Evolutionary conservation across 2,329 filamentous ascomycete genomes (phyloP), one percentile per base, ranked within the genome.

Genomic region (Botryosphaeria dothidea): DNA sequence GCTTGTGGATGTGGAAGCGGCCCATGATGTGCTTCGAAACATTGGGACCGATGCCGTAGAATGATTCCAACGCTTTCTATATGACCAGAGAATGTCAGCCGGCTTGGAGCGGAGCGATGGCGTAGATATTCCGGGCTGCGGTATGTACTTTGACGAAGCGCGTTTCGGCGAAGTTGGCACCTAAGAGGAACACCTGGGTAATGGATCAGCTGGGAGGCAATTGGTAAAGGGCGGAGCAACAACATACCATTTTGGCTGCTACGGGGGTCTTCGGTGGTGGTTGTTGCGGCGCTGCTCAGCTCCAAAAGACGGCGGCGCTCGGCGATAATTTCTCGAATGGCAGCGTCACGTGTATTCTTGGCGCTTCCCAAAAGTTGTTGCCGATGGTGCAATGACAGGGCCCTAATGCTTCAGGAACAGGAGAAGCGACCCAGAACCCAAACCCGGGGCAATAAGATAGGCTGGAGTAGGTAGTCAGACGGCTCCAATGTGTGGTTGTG

Each of bases 1-100:
- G 89, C 31, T 92, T 89, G 81, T 97, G 92, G 75, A 99, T 96
- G 71, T 90, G 89, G 81, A 92, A 90, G 74, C 92, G 93, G 69
- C 95, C 92, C 83, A 98, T 90, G 71, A 99, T 88, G 48, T 89
- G 88, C 58, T 85, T 80, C 62, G 90, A 91, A 36, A 86, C 81
- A 69, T 87, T 84, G 43, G 88, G 85, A 7, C 93, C 93, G 66
- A 97, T 85, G 67, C 91, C 92, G 77, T 96, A 97, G 84, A 97
- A 97, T 66, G 85, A 86, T 78, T 92, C 86, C 69, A 99, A 90
- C 54, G 87, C 88, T 84, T 87, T 89, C 90, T 85, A 70, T 27
- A 66, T 41, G 34, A 23, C 13, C 49, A 36, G 13, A 27, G 31
- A 62, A 43, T 48, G 62, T 54, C 21, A 54, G 48, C 23, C 13